These are phyloP conservation scores for Westerdykella ornata DNA, from an alignment of 2,329 filamentous ascomycete species.

Conservation along the genomic window DNA sequence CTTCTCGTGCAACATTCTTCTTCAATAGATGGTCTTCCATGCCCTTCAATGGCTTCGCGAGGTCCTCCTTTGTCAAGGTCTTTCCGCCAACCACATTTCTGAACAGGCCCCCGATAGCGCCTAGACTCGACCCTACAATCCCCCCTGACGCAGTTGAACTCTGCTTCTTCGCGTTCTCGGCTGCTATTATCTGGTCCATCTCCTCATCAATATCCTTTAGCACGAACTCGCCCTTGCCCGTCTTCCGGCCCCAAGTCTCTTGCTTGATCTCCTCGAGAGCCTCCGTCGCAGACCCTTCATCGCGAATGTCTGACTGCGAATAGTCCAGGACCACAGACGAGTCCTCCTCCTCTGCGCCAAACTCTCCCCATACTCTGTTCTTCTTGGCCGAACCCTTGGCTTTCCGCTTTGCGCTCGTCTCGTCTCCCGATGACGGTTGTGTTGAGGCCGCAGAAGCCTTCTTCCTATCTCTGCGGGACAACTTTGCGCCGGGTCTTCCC, in stretches of 20 bases:
- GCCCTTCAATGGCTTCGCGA: slow-evolving; percentile 85
- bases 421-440: slow-evolving; percentile 75
- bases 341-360: slow-evolving; percentile 80
- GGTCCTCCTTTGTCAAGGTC: slow-evolving; percentile 77
- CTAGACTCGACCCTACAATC: slow-evolving; percentile 71
- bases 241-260: slow-evolving; percentile 77
- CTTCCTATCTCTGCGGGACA: slow-evolving; percentile 75
- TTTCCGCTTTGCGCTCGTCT: slow-evolving; percentile 54
- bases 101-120: slow-evolving; percentile 80
- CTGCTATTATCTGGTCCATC: slow-evolving; percentile 79
- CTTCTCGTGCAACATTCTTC: slow-evolving; percentile 95
- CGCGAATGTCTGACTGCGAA: slow-evolving; percentile 58
- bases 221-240: slow-evolving; percentile 84
- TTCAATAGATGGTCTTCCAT: slow-evolving; percentile 93
- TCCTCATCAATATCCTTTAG: slow-evolving; percentile 90
- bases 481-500: slow-evolving; percentile 64
- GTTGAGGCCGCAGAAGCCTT: slow-evolving; percentile 52
- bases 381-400: slow-evolving; percentile 64
- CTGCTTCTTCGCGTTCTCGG: slow-evolving; percentile 57
- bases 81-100: slow-evolving; percentile 94
- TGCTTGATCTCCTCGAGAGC: slow-evolving; percentile 69
- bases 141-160: slow-evolving; percentile 41
- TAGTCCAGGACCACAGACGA: slow-evolving; percentile 80
- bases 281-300: slow-evolving; percentile 45
- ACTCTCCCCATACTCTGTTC: slow-evolving; percentile 85